Conservation (phyloP, 1,139 yeast genomes). For the Protomyces lactucae-debilis region DNA sequence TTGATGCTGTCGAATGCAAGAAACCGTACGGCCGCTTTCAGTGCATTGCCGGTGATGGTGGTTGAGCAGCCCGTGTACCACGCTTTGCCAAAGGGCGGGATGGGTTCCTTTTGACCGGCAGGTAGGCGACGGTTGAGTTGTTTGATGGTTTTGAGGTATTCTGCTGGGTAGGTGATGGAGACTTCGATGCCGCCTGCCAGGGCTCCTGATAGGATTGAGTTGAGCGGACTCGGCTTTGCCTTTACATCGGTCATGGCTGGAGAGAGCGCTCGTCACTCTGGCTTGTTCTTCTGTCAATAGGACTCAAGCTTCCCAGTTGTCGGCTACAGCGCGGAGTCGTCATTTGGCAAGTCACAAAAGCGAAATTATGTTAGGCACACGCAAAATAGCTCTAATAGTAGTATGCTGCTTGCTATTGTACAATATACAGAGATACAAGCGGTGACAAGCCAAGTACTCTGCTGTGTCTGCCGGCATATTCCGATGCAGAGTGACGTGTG, state of each 20-base stretch:
- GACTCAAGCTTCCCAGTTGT: too few relatives aligned
- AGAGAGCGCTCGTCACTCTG: neutral
- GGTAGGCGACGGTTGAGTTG: conserved; percentile 55
- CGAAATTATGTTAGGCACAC: too few relatives aligned
- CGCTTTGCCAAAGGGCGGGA: conserved; percentile 51
- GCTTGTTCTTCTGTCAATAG: too few relatives aligned
- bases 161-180: conserved; percentile 84
- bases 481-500: too few relatives aligned
- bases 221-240: conserved; percentile 19
- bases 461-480: too few relatives aligned
- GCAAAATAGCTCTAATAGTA: too few relatives aligned
- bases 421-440: too few relatives aligned
- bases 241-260: conserved; percentile 16
- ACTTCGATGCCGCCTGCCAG: conserved; percentile 85
- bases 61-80: conserved; percentile 98
- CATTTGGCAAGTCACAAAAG: too few relatives aligned
- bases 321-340: too few relatives aligned
- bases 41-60: conserved; percentile 90
- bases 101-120: conserved; percentile 27
- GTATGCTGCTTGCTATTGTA: too few relatives aligned
- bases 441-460: too few relatives aligned
- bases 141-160: conserved; percentile 82
- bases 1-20: conserved; percentile 88
- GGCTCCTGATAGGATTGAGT: conserved; percentile 64
- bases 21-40: conserved; percentile 89